Percentiles rank a stretch among this genome's conserved stretches.
phyloP scores from a whole-genome alignment of 176 grass and related monocot genomes.

The Avena insularis region DNA sequence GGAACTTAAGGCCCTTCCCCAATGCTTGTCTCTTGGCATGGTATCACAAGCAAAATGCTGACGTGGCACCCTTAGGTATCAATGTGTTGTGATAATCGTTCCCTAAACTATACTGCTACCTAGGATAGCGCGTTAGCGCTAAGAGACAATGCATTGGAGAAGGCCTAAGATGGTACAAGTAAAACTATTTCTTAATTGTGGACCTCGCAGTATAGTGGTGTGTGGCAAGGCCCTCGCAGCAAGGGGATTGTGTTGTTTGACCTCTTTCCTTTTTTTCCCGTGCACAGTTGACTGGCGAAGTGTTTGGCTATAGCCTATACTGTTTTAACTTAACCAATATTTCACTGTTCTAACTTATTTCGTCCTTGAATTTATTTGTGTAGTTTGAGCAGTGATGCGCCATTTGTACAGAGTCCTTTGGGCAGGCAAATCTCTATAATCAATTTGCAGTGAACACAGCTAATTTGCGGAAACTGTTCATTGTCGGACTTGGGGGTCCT shows the following conservation, averaged over 20 bases:
- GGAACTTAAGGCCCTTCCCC: neutral
- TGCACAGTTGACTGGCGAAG: neutral
- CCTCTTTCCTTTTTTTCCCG: neutral
- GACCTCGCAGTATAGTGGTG: neutral
- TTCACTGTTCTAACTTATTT: slow-evolving; percentile 31
- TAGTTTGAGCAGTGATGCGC: slow-evolving; percentile 48
- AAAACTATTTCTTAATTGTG: slow-evolving; percentile 8
- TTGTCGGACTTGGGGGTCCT: slow-evolving; percentile 21
- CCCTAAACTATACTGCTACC: too few relatives aligned
- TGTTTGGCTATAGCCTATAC: neutral
- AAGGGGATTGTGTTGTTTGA: neutral
- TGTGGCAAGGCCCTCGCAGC: neutral
- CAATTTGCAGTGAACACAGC: slow-evolving; percentile 34
- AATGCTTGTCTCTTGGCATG: too few relatives aligned
- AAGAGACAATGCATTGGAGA: too few relatives aligned
- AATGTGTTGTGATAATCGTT: too few relatives aligned
- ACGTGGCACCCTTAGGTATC: too few relatives aligned
- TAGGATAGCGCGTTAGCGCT: too few relatives aligned
- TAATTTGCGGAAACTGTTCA: slow-evolving; percentile 48
- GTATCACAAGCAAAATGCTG: too few relatives aligned
- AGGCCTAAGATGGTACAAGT: slow-evolving; percentile 6
- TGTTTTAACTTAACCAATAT: slow-evolving; percentile 16
- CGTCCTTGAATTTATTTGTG: neutral
- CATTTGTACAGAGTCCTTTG: slow-evolving; percentile 53
- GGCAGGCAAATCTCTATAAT: slow-evolving; percentile 24